Evolutionary conservation across 2,329 filamentous ascomycete genomes (phyloP).

Genomic region (Penicillium corylophilum): DNA sequence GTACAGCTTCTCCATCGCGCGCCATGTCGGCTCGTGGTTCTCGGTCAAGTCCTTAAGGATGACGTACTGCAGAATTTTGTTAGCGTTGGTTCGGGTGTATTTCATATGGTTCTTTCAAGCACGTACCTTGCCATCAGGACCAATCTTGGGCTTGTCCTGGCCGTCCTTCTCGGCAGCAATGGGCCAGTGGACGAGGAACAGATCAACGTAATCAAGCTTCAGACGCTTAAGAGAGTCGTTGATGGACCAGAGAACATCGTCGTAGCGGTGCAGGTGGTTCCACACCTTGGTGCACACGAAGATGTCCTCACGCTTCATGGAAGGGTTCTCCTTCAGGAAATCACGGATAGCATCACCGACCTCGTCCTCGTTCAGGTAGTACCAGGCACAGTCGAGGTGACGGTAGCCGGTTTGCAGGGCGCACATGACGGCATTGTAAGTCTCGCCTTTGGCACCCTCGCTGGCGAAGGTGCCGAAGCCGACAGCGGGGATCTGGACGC

Average conservation of each 20-base stretch:
- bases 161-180: constrained; percentile 52
- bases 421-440: constrained; percentile 54
- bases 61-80: constrained; percentile 48
- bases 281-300: constrained; percentile 56
- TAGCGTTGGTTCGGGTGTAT: neutral
- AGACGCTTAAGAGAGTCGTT: constrained; percentile 63
- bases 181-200: constrained; percentile 61
- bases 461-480: constrained; percentile 68
- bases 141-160: constrained; percentile 49
- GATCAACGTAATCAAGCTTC: constrained; percentile 68
- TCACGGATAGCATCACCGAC: constrained; percentile 55
- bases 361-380: constrained; percentile 55
- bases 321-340: constrained; percentile 52
- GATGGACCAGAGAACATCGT: constrained; percentile 54
- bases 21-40: constrained; percentile 64
- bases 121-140: constrained; percentile 52
- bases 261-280: constrained; percentile 52
- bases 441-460: constrained; percentile 61
- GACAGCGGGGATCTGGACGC: constrained; percentile 61
- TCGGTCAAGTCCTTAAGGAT: constrained; percentile 65
- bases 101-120: neutral
- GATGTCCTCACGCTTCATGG: constrained; percentile 51
- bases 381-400: constrained; percentile 58
- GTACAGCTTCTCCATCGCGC: constrained; percentile 63
- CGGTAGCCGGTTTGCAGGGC: constrained; percentile 54